phyloP scores from a whole-genome alignment of 345 rosid species.

The Draba incana region DNA sequence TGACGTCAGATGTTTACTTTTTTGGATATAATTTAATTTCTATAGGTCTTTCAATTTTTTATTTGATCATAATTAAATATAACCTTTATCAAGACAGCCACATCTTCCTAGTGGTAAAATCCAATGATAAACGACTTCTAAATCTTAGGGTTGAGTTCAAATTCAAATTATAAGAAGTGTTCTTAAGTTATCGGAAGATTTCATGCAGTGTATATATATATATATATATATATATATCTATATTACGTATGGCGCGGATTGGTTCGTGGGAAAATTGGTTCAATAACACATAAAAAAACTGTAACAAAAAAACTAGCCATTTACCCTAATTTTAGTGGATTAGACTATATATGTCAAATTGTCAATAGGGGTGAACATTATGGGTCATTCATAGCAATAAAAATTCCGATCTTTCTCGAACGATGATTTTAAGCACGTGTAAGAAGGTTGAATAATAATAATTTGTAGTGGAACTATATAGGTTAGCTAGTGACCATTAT shows the following conservation, averaged over 20 bases:
- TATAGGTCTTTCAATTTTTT: no score
- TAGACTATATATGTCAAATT: no score
- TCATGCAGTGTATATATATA: not conserved
- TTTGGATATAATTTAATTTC: no score
- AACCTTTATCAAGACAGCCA: not conserved
- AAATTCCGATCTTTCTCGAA: constrained; percentile 26
- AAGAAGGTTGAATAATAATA: constrained; percentile 18
- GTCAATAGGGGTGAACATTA: constrained; percentile 9
- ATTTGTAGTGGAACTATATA: constrained; percentile 30
- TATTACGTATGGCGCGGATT: no score
- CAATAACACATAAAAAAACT: no score
- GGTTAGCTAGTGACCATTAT: constrained; percentile 29
- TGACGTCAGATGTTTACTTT: not conserved
- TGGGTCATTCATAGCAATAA: constrained; percentile 30
- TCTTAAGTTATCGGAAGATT: not conserved
- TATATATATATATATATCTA: no score
- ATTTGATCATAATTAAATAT: not conserved
- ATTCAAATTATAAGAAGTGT: not conserved
- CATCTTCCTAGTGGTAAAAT: constrained; percentile 3
- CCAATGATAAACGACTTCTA: not conserved
- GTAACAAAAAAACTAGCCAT: no score
- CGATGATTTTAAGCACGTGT: constrained; percentile 35
- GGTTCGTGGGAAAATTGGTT: no score
- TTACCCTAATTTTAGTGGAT: no score
- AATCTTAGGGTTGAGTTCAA: not conserved